These are phyloP conservation scores for Coemansia sp. DNA, from an alignment of 192 early-diverging fungal genomes.

Conservation along the genomic window DNA sequence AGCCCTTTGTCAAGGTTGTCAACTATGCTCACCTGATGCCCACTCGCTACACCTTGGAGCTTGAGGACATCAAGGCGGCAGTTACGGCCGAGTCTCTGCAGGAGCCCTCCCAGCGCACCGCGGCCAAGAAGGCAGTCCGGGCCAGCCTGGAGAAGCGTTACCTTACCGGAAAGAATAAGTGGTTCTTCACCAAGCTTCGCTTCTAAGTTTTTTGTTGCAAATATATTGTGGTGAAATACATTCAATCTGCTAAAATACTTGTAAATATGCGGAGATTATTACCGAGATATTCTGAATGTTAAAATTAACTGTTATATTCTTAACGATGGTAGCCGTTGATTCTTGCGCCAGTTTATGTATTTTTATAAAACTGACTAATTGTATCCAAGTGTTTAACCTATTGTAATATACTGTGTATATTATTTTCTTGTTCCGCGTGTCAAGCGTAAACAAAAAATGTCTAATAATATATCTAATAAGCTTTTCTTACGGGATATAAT, in stretches of 20 bases:
- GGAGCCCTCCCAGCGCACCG: slow-evolving; percentile 88
- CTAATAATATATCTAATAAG: no score
- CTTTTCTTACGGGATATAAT: slow-evolving; percentile 88
- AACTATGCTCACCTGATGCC: slow-evolving; percentile 99
- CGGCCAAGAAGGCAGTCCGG: slow-evolving; percentile 93
- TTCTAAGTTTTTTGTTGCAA: slow-evolving; percentile 62
- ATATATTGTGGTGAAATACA: slow-evolving; percentile 1
- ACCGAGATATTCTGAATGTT: no score
- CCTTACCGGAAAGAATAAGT: slow-evolving; percentile 99
- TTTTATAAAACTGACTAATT: no score
- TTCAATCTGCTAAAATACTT: background rate
- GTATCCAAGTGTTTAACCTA: no score
- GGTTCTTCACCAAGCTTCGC: slow-evolving; percentile 99
- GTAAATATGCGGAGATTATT: no score
- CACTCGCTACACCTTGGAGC: slow-evolving; percentile 97
- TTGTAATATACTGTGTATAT: no score
- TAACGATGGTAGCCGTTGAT: no score
- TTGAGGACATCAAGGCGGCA: slow-evolving; percentile 87
- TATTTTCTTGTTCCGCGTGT: no score
- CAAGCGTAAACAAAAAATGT: no score
- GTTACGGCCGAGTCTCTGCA: slow-evolving; percentile 87
- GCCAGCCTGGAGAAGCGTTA: slow-evolving; percentile 97
- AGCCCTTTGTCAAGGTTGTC: slow-evolving; percentile 98
- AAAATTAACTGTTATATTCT: no score
- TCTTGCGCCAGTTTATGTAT: no score